Evolutionary conservation across 192 early-diverging fungal species (phyloP).

Genomic region (Coemansia sp.): DNA sequence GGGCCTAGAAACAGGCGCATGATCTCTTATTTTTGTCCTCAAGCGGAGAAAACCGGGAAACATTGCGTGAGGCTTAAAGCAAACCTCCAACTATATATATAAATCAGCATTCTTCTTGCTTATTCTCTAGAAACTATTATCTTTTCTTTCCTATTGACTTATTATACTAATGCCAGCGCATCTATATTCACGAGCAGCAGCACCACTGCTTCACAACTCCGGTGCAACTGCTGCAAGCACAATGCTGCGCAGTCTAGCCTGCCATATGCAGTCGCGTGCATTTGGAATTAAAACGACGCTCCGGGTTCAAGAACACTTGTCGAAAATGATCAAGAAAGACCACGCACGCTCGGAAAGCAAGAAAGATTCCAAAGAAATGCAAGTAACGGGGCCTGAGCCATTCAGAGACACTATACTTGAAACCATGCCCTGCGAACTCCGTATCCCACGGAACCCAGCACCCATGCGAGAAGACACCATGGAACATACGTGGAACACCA

Average conservation of each 20-base stretch:
- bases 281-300: constrained; percentile 54
- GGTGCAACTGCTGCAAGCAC: constrained; percentile 1
- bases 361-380: constrained; percentile 12
- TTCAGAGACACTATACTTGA: constrained; percentile 21
- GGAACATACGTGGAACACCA: constrained; percentile 53
- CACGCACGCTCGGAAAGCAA: constrained; percentile 8
- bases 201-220: constrained; percentile 11
- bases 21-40: background rate
- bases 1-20: background rate
- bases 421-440: constrained; percentile 47
- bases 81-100: too few species aligned
- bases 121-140: background rate
- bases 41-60: constrained; percentile 1
- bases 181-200: background rate
- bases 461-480: constrained; percentile 67
- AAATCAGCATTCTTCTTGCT: too few species aligned
- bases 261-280: constrained; percentile 22
- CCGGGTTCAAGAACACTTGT: constrained; percentile 40
- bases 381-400: constrained; percentile 24
- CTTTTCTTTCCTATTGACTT: background rate
- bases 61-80: too few species aligned
- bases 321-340: constrained; percentile 28
- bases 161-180: background rate
- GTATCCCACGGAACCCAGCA: constrained; percentile 33
- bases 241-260: background rate